These are phyloP conservation scores for Thinopyrum elongatum DNA, from an alignment of 176 grass and related monocot species.

Conservation along the genomic window DNA sequence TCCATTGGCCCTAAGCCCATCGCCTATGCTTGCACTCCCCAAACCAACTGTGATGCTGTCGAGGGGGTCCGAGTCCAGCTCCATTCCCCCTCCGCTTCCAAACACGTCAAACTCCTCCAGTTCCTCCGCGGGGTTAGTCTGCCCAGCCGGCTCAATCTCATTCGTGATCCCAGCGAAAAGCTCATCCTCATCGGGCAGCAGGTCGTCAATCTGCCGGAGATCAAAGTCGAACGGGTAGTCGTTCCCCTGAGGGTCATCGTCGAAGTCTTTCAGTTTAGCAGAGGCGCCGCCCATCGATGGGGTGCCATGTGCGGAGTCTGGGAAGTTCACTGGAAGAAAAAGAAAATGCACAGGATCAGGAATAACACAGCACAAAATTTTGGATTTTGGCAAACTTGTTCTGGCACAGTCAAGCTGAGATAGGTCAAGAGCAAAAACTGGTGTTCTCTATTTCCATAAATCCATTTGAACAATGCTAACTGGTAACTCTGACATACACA, in stretches of 20 bases:
- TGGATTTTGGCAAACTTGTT: background rate
- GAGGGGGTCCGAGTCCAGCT: constrained; percentile 68
- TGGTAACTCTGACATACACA: background rate
- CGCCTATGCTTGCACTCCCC: constrained; percentile 50
- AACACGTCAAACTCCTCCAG: constrained; percentile 91
- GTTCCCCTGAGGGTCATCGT: constrained; percentile 49
- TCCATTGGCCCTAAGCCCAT: constrained; percentile 60
- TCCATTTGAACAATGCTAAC: background rate
- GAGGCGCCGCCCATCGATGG: constrained; percentile 47
- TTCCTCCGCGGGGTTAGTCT: constrained; percentile 50
- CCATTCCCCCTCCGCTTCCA: constrained; percentile 80
- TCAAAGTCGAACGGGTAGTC: constrained; percentile 63
- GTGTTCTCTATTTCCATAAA: background rate
- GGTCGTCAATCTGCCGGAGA: constrained; percentile 48
- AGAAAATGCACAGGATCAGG: background rate
- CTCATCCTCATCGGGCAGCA: constrained; percentile 84
- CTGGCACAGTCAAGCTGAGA: background rate
- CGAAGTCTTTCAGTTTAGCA: constrained; percentile 26
- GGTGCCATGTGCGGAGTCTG: constrained; percentile 44
- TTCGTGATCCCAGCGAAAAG: constrained; percentile 67
- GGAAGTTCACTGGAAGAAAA: constrained; percentile 41
- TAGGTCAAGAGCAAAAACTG: background rate
- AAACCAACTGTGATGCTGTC: constrained; percentile 65
- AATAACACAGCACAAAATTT: background rate
- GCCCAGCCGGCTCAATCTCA: constrained; percentile 40